A percentile compares a stretch with the other conserved stretches of the same genome.
phyloP scores from a whole-genome alignment of 225 moss, liverwort and hornwort species.

The Sphagnum tenellum region DNA sequence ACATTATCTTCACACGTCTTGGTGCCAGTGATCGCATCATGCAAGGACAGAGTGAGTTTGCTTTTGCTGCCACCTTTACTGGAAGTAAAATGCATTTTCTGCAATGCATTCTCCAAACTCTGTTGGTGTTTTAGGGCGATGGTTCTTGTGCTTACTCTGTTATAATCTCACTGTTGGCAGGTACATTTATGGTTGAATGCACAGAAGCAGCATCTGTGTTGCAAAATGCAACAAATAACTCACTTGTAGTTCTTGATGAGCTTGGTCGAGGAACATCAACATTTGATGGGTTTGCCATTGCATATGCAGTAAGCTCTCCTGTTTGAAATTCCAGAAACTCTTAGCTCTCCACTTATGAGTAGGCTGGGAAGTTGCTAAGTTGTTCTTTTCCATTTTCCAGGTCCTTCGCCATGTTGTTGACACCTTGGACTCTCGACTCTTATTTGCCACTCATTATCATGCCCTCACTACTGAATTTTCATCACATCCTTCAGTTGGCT shows the following conservation, averaged over 20 bases:
- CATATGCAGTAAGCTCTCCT: conserved; percentile 57
- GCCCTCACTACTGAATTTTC: conserved; percentile 77
- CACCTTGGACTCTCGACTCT: conserved; percentile 62
- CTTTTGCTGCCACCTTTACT: neutral
- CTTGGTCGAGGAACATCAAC: conserved; percentile 93
- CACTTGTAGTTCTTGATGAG: conserved; percentile 84
- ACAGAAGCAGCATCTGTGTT: conserved; percentile 80
- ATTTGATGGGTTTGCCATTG: conserved; percentile 92
- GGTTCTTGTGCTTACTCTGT: no score
- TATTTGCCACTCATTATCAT: conserved; percentile 93
- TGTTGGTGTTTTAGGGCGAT: no score
- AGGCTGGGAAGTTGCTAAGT: no score
- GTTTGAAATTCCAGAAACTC: no score
- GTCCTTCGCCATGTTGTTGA: conserved; percentile 64
- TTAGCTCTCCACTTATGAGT: no score
- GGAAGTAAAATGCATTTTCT: no score
- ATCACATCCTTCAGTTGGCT: conserved; percentile 49
- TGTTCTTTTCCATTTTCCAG: conserved; percentile 9
- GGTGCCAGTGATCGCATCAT: conserved; percentile 91
- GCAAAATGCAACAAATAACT: conserved; percentile 73
- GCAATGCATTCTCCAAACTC: no score
- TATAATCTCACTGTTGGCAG: conserved; percentile 21
- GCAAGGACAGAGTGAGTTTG: conserved; percentile 71
- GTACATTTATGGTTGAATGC: conserved; percentile 95
- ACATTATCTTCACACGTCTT: conserved; percentile 85